Evolutionary conservation across 306 rosid species (phyloP), one percentile per base, ranked within the genome.

Genomic region (Ormosia emarginata): DNA sequence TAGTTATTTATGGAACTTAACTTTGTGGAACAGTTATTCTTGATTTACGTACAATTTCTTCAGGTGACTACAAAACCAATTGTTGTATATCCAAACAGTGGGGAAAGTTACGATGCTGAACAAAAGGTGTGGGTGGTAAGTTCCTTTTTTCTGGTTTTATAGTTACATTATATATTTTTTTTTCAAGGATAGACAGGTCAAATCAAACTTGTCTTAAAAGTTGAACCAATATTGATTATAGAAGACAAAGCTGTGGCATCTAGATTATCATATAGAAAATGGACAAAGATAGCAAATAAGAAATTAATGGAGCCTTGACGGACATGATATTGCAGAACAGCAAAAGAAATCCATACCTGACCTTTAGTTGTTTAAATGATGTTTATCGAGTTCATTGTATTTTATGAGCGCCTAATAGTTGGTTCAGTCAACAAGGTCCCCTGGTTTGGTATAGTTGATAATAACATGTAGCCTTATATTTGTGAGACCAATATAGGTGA

Each of bases 51-150:
- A 8, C 71, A n/a, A 66, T 76, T 76, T 83, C 81, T 73, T 80
- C 71, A 89, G 90, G 90, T 75, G 84, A 67, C 89, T 67, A 79
- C 89, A 43, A 89, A 89, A 68, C 92, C 92, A 37, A 78, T 89
- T 77, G 30, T 85, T 62, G 69, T 87, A 64, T 89, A 89, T 85
- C 92, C 92, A 56, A 89, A 89, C 81, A 89, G 92, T 56, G 92
- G 92, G 59, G 92, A 89, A 85, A 82, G 76, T n/a, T 89, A 87
- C n/a, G 89, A 87, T 65, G 87, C 73, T 37, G 68, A 77, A 12
- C 43, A 2, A 36, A 89, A 87, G 72, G 61, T 73, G 81, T 87
- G 92, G 92, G 81, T 89, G 73, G 92, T 89, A 82, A 85, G 92
- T 80, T 69, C 58, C 40, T 77, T 75, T 50, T 47, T 59, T 80